Evolutionary conservation across 352 stramenopile species (phyloP).

Genomic region (Sclerospora graminicola): DNA sequence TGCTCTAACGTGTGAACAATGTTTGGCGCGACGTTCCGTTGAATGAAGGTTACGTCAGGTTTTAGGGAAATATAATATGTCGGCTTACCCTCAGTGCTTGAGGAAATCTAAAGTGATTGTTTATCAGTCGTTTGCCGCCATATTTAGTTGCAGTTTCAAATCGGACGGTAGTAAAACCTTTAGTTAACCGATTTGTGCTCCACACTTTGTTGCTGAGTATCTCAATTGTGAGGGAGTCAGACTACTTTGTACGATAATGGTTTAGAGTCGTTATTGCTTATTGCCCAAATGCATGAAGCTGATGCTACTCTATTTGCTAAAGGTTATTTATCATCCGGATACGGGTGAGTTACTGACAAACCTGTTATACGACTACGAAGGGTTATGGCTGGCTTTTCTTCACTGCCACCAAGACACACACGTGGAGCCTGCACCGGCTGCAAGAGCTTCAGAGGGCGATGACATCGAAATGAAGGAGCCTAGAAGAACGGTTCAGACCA

Average conservation of each 20-base stretch:
- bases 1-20: conserved; percentile 3
- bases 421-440: neutral
- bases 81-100: conserved; percentile 49
- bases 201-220: conserved; percentile 58
- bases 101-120: conserved; percentile 57
- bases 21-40: conserved; percentile 10
- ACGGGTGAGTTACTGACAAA: conserved; percentile 53
- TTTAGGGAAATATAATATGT: conserved; percentile 42
- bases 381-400: conserved; percentile 57
- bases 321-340: conserved; percentile 64
- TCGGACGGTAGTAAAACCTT: conserved; percentile 22
- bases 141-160: conserved; percentile 34
- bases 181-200: conserved; percentile 43
- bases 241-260: conserved; percentile 26
- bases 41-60: no score
- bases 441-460: neutral
- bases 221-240: conserved; percentile 42
- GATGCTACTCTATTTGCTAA: neutral
- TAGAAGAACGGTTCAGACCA: conserved; percentile 16
- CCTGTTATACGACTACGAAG: no score
- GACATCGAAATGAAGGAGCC: conserved; percentile 20
- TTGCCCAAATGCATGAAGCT: no score
- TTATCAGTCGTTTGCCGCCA: no score
- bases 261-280: no score
- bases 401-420: conserved; percentile 7